Evolutionary conservation across 352 stramenopile species (phyloP), one percentile per base, ranked within the genome.

Genomic region (Thalassiosira livingstoniorum): DNA sequence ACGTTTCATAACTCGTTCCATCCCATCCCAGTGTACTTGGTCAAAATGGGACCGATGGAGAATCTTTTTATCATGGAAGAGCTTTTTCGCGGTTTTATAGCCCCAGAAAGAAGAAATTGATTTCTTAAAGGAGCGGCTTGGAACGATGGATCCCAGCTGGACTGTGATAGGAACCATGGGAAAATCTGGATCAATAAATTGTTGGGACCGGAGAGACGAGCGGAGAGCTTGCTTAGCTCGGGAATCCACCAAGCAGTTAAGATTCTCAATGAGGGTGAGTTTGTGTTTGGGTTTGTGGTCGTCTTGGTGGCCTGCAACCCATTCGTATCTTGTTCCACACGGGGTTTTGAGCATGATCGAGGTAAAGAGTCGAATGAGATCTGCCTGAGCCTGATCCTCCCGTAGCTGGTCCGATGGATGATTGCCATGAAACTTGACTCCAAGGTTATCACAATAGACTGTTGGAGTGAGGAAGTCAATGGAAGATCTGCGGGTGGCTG

Each of bases 381-480:
- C 77, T 21, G 51, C 69, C 34, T 80, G 68, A 27, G 27, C 31
- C 47, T 79, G 77, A 23, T 65, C 67, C 15, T 83, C 75, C 53
- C 13, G 25, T 1, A 65, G 64, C 21, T 54, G 29, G 0, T 27
- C 35, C 0, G 45, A n/a, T n/a, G 37, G 47, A 31, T 37, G 18
- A 34, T 80, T 85, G 1, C 69, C 69, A 53, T 85, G 78, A 7
- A 34, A 35, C 0, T 77, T 43, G 0, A 85, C 62, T 15, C 78
- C 69, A 11, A 61, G 57, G 57, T 82, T 82, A 31, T 82, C 65
- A 35, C 75, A 82, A 32, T 77, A 2, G 21, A 37, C 47, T 42
- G 0, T 18, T 25, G 53, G 1, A 29, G 47, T 2, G 31, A 7
- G 10, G 3, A 5, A 27, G 0, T 2, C 15, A 18, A n/a, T 13